Evolutionary conservation across 1,284 basidiomycete genomes (phyloP), one percentile per base, ranked within the genome.

Genomic region (Cerrena zonata): DNA sequence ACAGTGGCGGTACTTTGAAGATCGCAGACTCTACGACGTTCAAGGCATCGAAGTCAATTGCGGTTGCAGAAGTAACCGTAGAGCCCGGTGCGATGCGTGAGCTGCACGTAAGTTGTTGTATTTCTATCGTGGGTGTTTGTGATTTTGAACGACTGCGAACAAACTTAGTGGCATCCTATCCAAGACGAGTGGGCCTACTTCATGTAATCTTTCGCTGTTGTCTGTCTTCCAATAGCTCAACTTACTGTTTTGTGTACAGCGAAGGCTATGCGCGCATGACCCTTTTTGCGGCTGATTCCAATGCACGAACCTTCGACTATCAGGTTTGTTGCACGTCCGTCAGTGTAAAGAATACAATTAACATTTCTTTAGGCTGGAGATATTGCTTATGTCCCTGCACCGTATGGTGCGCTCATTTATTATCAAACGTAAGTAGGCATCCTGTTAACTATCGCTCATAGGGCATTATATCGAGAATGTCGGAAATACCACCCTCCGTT

Each of bases 131-230:
- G n/a, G n/a, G n/a, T n/a, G n/a, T n/a, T n/a, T n/a, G n/a, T n/a
- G n/a, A n/a, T n/a, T n/a, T n/a, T n/a, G n/a, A n/a, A n/a, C n/a
- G n/a, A n/a, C n/a, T n/a, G n/a, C n/a, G n/a, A n/a, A n/a, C n/a
- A n/a, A n/a, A n/a, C n/a, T n/a, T n/a, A 86, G 79, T 88, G 85
- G 84, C 86, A 87, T 60, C 83, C 84, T 2, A 82, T 79, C 22
- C 72, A 83, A 60, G 76, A 78, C 54, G 82, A 84, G 65, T 85
- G 82, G 63, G 54, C 51, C 23, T 65, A 57, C 55, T 59, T 61
- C 55, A 44, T 65, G 63, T 62, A 38, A 50, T 61, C 53, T 23
- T 43, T 13, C n/a, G n/a, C n/a, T n/a, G n/a, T n/a, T n/a, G n/a
- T n/a, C n/a, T n/a, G n/a, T n/a, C n/a, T n/a, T n/a, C n/a, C n/a